Evolutionary conservation across 441 rosid species (phyloP).

Genomic region (Lepidium campestre): DNA sequence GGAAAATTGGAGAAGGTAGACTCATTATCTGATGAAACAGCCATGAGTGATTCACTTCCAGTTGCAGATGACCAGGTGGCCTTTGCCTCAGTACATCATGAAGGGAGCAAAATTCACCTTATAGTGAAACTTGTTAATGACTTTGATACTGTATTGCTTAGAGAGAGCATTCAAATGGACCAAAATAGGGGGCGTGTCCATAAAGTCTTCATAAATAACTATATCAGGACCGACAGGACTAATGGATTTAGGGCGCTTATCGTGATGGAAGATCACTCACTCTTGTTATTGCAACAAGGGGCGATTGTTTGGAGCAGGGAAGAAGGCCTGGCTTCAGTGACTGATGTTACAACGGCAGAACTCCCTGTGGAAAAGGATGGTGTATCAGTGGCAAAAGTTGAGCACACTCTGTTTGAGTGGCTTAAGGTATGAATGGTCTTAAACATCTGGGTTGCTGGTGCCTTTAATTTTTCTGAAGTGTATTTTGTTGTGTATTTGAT

Average conservation of each 20-base stretch:
- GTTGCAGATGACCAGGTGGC: conserved; percentile 64
- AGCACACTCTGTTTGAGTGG: conserved; percentile 92
- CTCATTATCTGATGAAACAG: conserved; percentile 49
- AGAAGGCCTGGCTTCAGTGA: conserved; percentile 89
- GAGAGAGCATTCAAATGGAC: conserved; percentile 71
- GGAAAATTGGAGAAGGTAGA: conserved; percentile 73
- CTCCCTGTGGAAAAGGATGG: conserved; percentile 88
- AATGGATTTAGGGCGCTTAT: conserved; percentile 94
- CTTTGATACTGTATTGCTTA: conserved; percentile 66
- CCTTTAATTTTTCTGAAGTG: neutral
- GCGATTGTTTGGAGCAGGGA: conserved; percentile 95
- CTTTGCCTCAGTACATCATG: conserved; percentile 70
- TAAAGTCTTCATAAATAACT: conserved; percentile 89
- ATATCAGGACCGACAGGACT: conserved; percentile 81
- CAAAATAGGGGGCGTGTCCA: conserved; percentile 73
- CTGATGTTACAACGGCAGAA: conserved; percentile 80
- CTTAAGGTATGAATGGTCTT: conserved; percentile 58
- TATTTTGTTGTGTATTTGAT: neutral
- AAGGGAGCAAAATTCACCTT: conserved; percentile 54
- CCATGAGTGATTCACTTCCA: conserved; percentile 72
- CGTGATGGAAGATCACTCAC: conserved; percentile 98
- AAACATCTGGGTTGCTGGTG: neutral
- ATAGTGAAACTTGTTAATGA: conserved; percentile 61
- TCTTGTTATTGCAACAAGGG: conserved; percentile 88
- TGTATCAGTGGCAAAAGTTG: conserved; percentile 93